phyloP scores from a whole-genome alignment of 352 stramenopile species.

The Pythium phragmiticola region DNA sequence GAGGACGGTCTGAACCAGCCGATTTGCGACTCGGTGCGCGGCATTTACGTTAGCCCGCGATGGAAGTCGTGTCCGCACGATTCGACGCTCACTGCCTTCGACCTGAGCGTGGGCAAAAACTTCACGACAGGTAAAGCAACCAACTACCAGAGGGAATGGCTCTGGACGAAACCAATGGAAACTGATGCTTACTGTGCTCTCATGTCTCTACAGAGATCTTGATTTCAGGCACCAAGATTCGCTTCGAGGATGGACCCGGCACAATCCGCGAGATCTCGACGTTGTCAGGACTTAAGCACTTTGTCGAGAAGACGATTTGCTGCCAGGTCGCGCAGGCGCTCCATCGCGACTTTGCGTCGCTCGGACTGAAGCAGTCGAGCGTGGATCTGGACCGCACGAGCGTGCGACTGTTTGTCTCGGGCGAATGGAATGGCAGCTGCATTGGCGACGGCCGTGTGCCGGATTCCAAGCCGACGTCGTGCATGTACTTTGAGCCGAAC shows the following conservation, averaged over 20 bases:
- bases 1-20: constrained; percentile 78
- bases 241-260: constrained; percentile 60
- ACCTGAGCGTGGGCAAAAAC: constrained; percentile 83
- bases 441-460: constrained; percentile 85
- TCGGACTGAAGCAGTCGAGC: constrained; percentile 72
- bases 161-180: neutral
- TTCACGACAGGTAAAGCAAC: constrained; percentile 54
- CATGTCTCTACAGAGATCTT: constrained; percentile 50
- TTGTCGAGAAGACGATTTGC: constrained; percentile 75
- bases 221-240: constrained; percentile 73
- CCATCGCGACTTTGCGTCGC: constrained; percentile 66
- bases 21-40: constrained; percentile 81
- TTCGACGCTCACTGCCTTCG: constrained; percentile 76
- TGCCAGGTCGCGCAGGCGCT: constrained; percentile 70
- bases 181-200: neutral
- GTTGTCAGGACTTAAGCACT: constrained; percentile 55
- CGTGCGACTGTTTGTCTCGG: constrained; percentile 69
- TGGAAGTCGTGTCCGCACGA: constrained; percentile 84
- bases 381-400: constrained; percentile 78
- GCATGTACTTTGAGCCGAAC: constrained; percentile 76
- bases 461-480: constrained; percentile 61
- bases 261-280: constrained; percentile 62
- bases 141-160: neutral
- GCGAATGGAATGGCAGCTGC: constrained; percentile 80
- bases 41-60: constrained; percentile 68